Evolutionary conservation across 345 rosid genomes (phyloP), one percentile per base, ranked within the genome.

Genomic region (Rhodamnia argentea): DNA sequence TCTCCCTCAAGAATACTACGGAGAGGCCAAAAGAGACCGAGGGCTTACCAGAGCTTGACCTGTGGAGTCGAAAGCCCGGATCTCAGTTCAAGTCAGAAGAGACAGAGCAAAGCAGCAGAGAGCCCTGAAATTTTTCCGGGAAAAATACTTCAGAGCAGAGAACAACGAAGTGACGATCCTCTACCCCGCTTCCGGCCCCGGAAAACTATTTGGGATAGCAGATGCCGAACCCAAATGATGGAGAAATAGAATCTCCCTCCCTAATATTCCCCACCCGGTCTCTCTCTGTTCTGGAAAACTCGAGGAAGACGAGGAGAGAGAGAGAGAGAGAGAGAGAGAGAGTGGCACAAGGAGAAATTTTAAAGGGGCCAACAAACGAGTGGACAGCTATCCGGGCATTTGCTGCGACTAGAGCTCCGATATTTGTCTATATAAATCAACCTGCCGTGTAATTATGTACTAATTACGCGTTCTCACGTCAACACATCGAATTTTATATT

Each of bases 301-400:
- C 85, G 88, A 42, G 89, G 88, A 88, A 88, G 89, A 86, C 82
- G 86, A 54, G 82, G 40, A 50, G 82, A 52, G 57, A 81, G 75
- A 62, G 70, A 60, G 0, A 60, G 37, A 59, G 22, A 16, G 22
- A 62, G 75, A 64, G 76, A 32, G 78, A 64, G 13, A 5, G 24
- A 70, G 23, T 0, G 40, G 42, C 76, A 29, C 40, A 9, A 64
- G 20, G 76, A 40, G 32, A 64, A 32, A 16, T 16, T 32, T 16
- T 32, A 16, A 32, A 42, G 76, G 76, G 76, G 6, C 40, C 76
- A 56, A 44, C 75, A 20, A 64, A 93, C 90, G 90, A 92, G 95
- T 90, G 94, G 96, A 92, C 98, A 93, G 96, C 98, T 93, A 93
- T 91, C 92, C 59, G 88, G 89, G 44, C 89, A 85, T 86, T 83